Base-by-base conservation (phyloP, 352 stramenopile genomes). In the Halophytophthora batemanensis region DNA sequence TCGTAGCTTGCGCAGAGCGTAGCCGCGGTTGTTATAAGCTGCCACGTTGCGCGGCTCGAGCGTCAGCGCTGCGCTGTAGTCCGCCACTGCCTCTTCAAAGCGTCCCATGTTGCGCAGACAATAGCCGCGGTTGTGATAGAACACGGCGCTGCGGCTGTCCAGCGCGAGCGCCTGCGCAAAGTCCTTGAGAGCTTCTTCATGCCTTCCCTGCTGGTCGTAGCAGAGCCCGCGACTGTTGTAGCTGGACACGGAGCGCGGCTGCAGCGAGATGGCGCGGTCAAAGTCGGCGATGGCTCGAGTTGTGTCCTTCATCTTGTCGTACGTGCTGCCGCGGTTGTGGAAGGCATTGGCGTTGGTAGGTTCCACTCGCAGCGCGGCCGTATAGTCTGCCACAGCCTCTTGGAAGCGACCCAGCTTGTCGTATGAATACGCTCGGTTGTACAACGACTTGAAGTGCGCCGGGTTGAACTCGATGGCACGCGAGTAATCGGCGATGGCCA, bases 371-470 rank as follows among this genome's bases (percentile, higher is more conserved):
- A 96, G 49, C 6, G 86, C 84, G 1, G 78, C 61, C 0, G 73
- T 87, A 63, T 96, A 96, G 57, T 95, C 84, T 6, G 56, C 56
- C 7, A 94, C 64, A 12, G 86, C 86, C 17, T 87, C 74, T 3
- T 64, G 49, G 33, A 74, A 91, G 10, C 69, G 56, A 4, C 80
- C 77, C 0, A 96, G 67, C 56, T 92, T 92, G 64, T 96, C 86
- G 50, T 74, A 82, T 25, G 76, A 95, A 56, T 93, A 96, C 15
- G 85, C 87, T 11, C 85, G 78, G 40, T 95, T 95, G 59, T 95
- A 96, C 19, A 92, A 64, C 36, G 87, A 87, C 61, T 95, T 96
- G 57, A 95, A 96, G 54, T 96, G 85, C 10, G 59, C 51, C 19
- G 82, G 45, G 49, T 95, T 80, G 45, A 81, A 69, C 13, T 71